phyloP scores from a whole-genome alignment of 2,329 filamentous ascomycete species.

The Herpotrichia juniperi region DNA sequence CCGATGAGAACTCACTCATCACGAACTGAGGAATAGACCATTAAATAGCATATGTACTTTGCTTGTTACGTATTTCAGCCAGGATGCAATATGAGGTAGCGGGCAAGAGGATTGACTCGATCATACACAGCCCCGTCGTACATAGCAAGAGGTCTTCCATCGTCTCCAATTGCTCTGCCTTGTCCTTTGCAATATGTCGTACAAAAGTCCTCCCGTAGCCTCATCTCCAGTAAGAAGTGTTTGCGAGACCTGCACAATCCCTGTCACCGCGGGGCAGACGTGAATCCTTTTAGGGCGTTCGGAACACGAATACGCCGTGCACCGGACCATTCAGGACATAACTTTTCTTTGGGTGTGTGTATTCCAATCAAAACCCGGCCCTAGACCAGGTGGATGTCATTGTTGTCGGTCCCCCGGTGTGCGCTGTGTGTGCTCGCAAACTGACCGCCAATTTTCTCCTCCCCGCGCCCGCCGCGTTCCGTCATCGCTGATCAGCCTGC shows the following conservation, averaged over 20 bases:
- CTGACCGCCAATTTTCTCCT: constrained; percentile 17
- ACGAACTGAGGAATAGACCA: not conserved
- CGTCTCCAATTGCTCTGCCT: too few relatives aligned
- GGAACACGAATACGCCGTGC: not conserved
- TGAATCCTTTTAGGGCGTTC: not conserved
- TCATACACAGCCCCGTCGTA: too few relatives aligned
- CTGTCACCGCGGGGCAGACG: not conserved
- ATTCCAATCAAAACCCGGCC: not conserved
- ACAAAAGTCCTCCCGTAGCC: too few relatives aligned
- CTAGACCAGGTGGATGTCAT: not conserved
- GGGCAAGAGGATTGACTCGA: too few relatives aligned
- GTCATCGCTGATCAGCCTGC: constrained; percentile 22
- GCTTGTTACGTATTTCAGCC: too few relatives aligned
- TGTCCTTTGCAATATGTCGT: too few relatives aligned
- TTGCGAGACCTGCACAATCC: not conserved
- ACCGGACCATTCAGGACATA: not conserved
- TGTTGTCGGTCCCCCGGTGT: not conserved
- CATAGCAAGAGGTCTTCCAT: too few relatives aligned
- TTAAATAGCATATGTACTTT: not conserved
- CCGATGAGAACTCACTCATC: constrained; percentile 9
- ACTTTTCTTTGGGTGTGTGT: too few relatives aligned
- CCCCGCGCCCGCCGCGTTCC: constrained; percentile 22
- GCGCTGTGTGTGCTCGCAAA: not conserved
- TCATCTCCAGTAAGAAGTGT: not conserved
- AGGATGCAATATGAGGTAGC: too few relatives aligned